These are phyloP conservation scores for Candida palmyrensis DNA, from an alignment of 805 yeast species.

Conservation along the genomic window DNA sequence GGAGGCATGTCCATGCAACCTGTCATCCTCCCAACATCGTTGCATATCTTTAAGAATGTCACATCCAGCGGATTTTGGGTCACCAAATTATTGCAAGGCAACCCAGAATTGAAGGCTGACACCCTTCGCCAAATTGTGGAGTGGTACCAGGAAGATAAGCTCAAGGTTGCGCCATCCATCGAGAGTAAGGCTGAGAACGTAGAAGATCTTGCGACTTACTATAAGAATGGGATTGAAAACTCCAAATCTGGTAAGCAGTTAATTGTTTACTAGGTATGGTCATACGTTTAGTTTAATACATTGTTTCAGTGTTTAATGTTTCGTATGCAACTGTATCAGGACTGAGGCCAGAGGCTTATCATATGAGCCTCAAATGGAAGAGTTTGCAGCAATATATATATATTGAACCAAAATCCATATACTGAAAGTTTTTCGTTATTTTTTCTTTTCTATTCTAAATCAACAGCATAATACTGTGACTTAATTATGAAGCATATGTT, in stretches of 20 bases:
- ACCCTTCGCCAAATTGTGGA: conserved; percentile 32
- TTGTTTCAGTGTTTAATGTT: no score
- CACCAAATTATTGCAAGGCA: conserved; percentile 44
- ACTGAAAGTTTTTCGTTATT: no score
- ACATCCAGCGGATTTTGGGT: conserved; percentile 93
- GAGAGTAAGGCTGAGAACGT: conserved; percentile 18
- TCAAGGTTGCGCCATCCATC: conserved; percentile 32
- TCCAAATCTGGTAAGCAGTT: conserved; percentile 37
- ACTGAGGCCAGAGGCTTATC: background rate
- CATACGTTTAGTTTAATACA: no score
- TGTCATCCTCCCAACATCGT: conserved; percentile 81
- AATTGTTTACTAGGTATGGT: conserved; percentile 14
- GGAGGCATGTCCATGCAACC: conserved; percentile 99
- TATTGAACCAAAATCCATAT: no score
- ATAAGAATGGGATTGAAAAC: conserved; percentile 24
- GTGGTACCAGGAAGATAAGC: conserved; percentile 39
- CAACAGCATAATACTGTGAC: no score
- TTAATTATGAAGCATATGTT: no score
- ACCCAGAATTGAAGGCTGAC: conserved; percentile 28
- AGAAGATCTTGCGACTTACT: conserved; percentile 22
- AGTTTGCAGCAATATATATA: no score
- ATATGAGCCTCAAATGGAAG: background rate
- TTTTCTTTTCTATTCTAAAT: no score
- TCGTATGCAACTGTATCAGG: no score
- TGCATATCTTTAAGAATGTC: conserved; percentile 85